Base-by-base conservation (phyloP, 2,329 filamentous ascomycete species). In the Massarina eburnea region DNA sequence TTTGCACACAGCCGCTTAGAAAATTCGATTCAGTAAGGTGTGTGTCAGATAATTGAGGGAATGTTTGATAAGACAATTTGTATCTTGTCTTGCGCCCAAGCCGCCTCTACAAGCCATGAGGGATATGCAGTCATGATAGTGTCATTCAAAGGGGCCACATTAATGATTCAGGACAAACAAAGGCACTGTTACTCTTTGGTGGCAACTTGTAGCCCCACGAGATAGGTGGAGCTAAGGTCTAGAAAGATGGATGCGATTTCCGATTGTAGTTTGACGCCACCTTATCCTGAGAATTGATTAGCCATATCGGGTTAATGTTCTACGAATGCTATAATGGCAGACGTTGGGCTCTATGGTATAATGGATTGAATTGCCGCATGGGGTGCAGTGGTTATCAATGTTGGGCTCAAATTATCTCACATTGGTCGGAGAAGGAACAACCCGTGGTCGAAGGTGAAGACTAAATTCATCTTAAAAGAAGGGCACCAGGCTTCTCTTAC, bases 171-270 rank as follows among this genome's bases (percentile, higher is more conserved):
- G 12, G 27, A 14, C 20, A 38, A n/a, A 37, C 20, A 38, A 24
- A 26, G 27, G 12, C 27, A 14, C 7, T n/a, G n/a, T n/a, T n/a
- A n/a, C n/a, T n/a, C n/a, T n/a, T 26, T 12, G 12, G 12, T 26
- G 24, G 24, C 24, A 14, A 7, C 10, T 19, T n/a, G 34, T 37
- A 20, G 34, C 34, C 17, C 17, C 18, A 37, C 34, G 34, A 41
- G 41, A 39, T 43, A 40, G 21, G 36, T 29, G 40, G 46, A 49
- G 43, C 34, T 22, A 39, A 35, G 30, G 32, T 34, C 39, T 40
- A 33, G 39, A 41, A 35, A 41, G 29, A 49, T 44, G 47, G 47
- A 45, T 40, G 32, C 26, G 15, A 49, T 49, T 38, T 43, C 47
- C 43, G 32, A 41, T 49, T 49, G 43, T 18, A 43, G 47, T 19